Base-by-base conservation (phyloP, 192 early-diverging fungal genomes). In the Spizellomyces sp. region DNA sequence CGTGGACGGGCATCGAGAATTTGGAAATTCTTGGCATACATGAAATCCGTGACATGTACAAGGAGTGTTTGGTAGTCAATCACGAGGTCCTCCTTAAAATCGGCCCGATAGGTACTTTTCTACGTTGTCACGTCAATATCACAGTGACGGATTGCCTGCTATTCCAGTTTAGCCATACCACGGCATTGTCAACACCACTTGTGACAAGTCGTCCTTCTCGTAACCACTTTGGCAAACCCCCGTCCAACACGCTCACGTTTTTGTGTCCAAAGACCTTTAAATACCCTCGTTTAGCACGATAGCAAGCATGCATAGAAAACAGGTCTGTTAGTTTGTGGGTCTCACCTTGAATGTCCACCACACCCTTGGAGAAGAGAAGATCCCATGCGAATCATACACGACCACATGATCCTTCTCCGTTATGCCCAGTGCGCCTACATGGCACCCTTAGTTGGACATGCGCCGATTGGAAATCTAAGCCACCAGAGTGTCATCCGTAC, bases 311-410 rank as follows among this genome's bases (percentile, higher is more conserved):
- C 66, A 67, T 59, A 48, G 14, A 12, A 74, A 66, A 42, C 46
- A 17, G 10, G 9, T 70, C 15, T 42, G 46, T 19, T 44, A 65
- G 9, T 67, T 87, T 76, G 27, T 36, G 27, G 27, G 27, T 36
- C 27, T 36, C 27, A 36, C 27, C 27, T 92, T 92, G 80, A 96
- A 94, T 55, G 93, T 95, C 95, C 95, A 99, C 77, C 91, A 97
- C 19, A 94, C 92, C 14, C 96, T 88, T 50, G 88, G 88, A 7
- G 95, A 89, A 12, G 95, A 90, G 58, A 90, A 86, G 44, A 93
- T 81, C 6, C 95, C 95, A 4, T 81, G 74, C 1, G 89, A 81
- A 73, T 99, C 96, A 74, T 99, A 99, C 15, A 76, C 85, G 0
- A 99, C 91, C 9, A 99, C 85, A 75, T 95, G 93, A 75, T 96